These are phyloP conservation scores for Candida insectorum DNA, from an alignment of 805 yeast species.

Conservation along the genomic window DNA sequence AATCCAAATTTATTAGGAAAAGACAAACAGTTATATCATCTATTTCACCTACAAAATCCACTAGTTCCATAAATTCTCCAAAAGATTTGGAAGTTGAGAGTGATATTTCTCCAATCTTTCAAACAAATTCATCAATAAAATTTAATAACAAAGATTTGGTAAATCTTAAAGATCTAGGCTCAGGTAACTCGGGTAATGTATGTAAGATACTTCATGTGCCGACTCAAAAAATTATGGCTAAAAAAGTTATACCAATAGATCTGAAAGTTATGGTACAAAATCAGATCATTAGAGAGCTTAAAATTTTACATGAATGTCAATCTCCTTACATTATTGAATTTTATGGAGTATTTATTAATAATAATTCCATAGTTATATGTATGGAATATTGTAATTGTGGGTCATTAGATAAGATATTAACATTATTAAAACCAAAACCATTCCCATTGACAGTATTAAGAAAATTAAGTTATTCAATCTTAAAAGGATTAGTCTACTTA, in stretches of 20 bases:
- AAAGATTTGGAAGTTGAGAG: neutral
- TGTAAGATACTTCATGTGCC: slow-evolving; percentile 86
- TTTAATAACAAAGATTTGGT: slow-evolving; percentile 60
- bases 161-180: slow-evolving; percentile 73
- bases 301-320: slow-evolving; percentile 87
- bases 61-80: slow-evolving; percentile 12
- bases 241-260: slow-evolving; percentile 83
- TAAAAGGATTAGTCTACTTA: slow-evolving; percentile 77
- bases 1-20: slow-evolving; percentile 17
- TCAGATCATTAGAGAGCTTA: slow-evolving; percentile 83
- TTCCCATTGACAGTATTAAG: slow-evolving; percentile 65
- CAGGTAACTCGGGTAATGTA: slow-evolving; percentile 94
- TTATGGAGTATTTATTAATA: slow-evolving; percentile 80
- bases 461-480: slow-evolving; percentile 70
- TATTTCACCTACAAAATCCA: slow-evolving; percentile 38
- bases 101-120: slow-evolving; percentile 23
- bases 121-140: slow-evolving; percentile 29
- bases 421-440: slow-evolving; percentile 27
- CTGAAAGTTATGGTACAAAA: slow-evolving; percentile 72
- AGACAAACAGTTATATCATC: slow-evolving; percentile 42
- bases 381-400: slow-evolving; percentile 98
- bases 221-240: slow-evolving; percentile 84
- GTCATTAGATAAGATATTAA: slow-evolving; percentile 71
- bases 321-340: slow-evolving; percentile 82
- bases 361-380: slow-evolving; percentile 77